Conservation (phyloP, 2,329 filamentous ascomycete species). For the Hymenoscyphus linearis region DNA sequence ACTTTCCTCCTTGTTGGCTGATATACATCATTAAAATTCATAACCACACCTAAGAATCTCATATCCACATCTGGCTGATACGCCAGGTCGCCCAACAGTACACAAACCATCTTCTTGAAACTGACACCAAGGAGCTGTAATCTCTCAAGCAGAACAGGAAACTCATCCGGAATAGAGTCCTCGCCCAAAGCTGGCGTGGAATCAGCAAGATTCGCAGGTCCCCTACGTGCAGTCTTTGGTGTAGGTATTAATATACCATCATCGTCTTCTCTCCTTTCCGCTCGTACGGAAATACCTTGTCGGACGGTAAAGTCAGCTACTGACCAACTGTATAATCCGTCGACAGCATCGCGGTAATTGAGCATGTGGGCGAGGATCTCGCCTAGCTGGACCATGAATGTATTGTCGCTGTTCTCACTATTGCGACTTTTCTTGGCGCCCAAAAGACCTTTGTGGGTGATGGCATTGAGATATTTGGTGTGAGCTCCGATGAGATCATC, state of each 20-base stretch:
- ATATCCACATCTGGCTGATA: slow-evolving; percentile 94
- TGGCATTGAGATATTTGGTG: slow-evolving; percentile 82
- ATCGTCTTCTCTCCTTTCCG: slow-evolving; percentile 43
- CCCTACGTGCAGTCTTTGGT: slow-evolving; percentile 28
- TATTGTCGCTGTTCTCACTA: slow-evolving; percentile 51
- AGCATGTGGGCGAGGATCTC: slow-evolving; percentile 94
- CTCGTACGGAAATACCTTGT: slow-evolving; percentile 77
- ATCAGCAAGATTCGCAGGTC: slow-evolving; percentile 23
- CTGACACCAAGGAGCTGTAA: slow-evolving; percentile 67
- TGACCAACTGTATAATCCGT: slow-evolving; percentile 89
- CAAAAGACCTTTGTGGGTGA: slow-evolving; percentile 92
- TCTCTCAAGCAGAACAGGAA: slow-evolving; percentile 70
- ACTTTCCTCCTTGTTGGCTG: slow-evolving; percentile 61
- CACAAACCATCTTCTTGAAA: slow-evolving; percentile 72
- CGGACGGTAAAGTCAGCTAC: slow-evolving; percentile 88
- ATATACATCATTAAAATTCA: slow-evolving; percentile 99
- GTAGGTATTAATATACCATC: slow-evolving; percentile 24
- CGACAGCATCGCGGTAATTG: slow-evolving; percentile 85
- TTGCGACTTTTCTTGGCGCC: slow-evolving; percentile 57
- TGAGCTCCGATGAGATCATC: slow-evolving; percentile 94
- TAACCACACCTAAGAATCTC: slow-evolving; percentile 89
- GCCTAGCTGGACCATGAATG: slow-evolving; percentile 85
- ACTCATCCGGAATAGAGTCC: slow-evolving; percentile 49
- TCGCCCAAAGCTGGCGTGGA: slow-evolving; percentile 21
- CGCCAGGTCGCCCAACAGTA: slow-evolving; percentile 81